Evolutionary conservation across 306 rosid species (phyloP).

Genomic region (Ceratonia siliqua): DNA sequence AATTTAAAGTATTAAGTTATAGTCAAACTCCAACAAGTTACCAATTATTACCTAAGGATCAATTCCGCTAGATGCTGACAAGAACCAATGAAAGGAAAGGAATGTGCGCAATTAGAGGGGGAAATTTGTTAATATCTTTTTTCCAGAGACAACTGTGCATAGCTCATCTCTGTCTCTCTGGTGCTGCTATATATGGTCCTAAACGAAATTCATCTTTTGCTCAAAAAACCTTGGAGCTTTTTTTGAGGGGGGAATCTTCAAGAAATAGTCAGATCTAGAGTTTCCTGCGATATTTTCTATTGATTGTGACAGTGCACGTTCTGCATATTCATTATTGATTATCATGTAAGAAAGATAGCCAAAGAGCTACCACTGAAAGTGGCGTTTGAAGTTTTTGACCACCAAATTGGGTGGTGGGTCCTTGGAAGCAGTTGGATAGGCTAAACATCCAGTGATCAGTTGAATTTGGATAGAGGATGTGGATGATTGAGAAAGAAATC

Average conservation of each 20-base stretch:
- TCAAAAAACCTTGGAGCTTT: neutral
- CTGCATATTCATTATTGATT: slow-evolving; percentile 23
- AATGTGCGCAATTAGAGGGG: neutral
- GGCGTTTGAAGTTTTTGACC: slow-evolving; percentile 29
- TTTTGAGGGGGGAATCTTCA: slow-evolving; percentile 17
- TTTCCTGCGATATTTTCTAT: neutral
- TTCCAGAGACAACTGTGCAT: neutral
- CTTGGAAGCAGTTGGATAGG: neutral
- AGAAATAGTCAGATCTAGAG: neutral
- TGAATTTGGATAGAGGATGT: neutral
- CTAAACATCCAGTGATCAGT: neutral
- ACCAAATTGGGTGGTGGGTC: slow-evolving; percentile 26
- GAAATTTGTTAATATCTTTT: neutral
- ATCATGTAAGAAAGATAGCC: neutral
- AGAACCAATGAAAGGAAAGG: neutral
- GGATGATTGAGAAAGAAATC: neutral
- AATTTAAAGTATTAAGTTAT: neutral
- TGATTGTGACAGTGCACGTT: slow-evolving; percentile 13
- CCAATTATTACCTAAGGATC: neutral
- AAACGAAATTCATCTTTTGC: neutral
- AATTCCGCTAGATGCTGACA: neutral
- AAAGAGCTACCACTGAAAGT: slow-evolving; percentile 34
- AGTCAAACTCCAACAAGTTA: neutral
- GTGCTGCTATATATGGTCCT: neutral
- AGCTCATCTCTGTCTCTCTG: too few species aligned